These are phyloP conservation scores for Cajanus cajan DNA, from an alignment of 306 rosid genomes.

Conservation along the genomic window DNA sequence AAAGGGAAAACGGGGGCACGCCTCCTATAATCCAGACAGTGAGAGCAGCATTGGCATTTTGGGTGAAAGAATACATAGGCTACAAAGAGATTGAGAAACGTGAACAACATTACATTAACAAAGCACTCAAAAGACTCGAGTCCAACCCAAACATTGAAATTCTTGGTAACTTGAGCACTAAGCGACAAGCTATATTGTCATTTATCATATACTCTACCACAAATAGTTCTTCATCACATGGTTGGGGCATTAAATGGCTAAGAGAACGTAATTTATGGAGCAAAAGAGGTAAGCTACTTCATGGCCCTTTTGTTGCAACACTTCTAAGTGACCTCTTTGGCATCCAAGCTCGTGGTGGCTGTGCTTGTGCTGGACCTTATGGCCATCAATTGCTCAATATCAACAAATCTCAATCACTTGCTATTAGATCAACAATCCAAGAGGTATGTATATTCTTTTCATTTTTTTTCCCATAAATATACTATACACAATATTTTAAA, in stretches of 20 bases:
- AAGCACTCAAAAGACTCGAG: constrained; percentile 55
- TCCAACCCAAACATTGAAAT: constrained; percentile 55
- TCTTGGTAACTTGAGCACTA: constrained; percentile 51
- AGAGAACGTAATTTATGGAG: constrained; percentile 41
- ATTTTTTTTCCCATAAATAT: too few species aligned
- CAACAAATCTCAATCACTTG: constrained; percentile 42
- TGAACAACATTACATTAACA: constrained; percentile 46
- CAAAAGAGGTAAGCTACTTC: constrained; percentile 61
- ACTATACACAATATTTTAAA: too few species aligned
- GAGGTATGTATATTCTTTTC: too few species aligned
- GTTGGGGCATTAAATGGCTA: background rate
- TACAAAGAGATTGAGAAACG: constrained; percentile 57
- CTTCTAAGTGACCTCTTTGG: constrained; percentile 84
- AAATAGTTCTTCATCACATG: background rate
- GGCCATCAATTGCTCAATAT: constrained; percentile 68
- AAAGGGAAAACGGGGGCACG: constrained; percentile 83
- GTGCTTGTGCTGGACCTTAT: constrained; percentile 89
- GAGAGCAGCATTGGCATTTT: constrained; percentile 80
- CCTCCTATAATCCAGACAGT: constrained; percentile 79
- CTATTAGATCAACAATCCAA: constrained; percentile 53
- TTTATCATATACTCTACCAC: constrained; percentile 56
- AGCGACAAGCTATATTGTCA: constrained; percentile 71
- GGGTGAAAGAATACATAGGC: constrained; percentile 71
- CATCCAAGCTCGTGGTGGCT: constrained; percentile 84
- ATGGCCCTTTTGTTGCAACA: constrained; percentile 69